Base-by-base conservation (phyloP, 208 protist species). In the Acanthamoeba sp. region DNA sequence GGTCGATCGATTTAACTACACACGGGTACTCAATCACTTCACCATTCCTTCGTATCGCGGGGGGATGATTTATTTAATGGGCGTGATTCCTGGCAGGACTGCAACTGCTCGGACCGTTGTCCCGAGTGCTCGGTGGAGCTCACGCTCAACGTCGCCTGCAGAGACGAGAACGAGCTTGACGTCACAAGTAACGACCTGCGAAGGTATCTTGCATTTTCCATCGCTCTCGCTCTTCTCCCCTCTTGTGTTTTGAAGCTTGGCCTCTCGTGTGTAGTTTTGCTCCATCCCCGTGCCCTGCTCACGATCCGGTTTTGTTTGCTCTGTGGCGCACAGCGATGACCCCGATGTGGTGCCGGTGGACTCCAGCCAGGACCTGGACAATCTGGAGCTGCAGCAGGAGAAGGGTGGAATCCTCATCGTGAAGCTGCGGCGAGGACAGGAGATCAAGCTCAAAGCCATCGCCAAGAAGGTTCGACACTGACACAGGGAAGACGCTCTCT, bases 381-480 rank as follows among this genome's bases (percentile, higher is more conserved):
- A n/a, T n/a, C n/a, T n/a, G n/a, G n/a, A n/a, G n/a, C n/a, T n/a
- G n/a, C 29, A 76, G 36, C 59, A 27, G 40, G 55, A 85, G 7
- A 64, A 82, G 36, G 20, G 22, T 12, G 94, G 59, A 18, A 97
- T 98, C 20, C 93, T 97, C 12, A 96, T 98, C 52, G 93, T 94
- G 36, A 98, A 97, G 91, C 64, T 98, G 69, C 69, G 87, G 22
- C 88, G 82, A 89, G 95, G 95, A 14, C 97, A 98, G 88, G 91
- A 95, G 42, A 71, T 98, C 4, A 96, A 95, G 36, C n/a, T 98
- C 29, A 94, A 88, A 55, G 94, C 95, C 27, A 95, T 96, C 42
- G 97, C 97, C 34, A 96, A 96, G 71, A 98, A 98, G 94, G 62
- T 71, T 6, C 20, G 7, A 6, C 29, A 12, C n/a, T n/a, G n/a